These are phyloP conservation scores for Magnaporthiopsis incrustans DNA, from an alignment of 2,329 filamentous ascomycete genomes.

Conservation along the genomic window DNA sequence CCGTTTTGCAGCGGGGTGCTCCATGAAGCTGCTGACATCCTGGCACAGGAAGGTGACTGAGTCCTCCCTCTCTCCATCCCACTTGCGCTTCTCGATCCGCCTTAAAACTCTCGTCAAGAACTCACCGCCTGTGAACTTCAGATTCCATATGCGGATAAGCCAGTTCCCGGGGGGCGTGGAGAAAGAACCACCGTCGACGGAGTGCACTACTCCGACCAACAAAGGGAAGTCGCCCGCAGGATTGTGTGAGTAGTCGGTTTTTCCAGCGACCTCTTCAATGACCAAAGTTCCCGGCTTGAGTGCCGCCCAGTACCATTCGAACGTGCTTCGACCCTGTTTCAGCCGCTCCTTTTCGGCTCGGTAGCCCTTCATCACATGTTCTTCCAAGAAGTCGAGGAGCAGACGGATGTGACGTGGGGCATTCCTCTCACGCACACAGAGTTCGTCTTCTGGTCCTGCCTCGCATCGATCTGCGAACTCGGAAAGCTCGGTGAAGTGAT, in stretches of 20 bases:
- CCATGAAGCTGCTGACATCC: not conserved
- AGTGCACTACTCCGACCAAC: not conserved
- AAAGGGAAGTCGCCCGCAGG: not conserved
- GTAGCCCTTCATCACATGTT: constrained; percentile 8
- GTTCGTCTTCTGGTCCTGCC: not conserved
- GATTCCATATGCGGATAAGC: not conserved
- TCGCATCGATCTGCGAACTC: constrained; percentile 8
- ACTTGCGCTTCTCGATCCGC: not conserved
- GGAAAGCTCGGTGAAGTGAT: constrained; percentile 19
- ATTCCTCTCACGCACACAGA: constrained; percentile 13
- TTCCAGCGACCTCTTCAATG: not conserved
- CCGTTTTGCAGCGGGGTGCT: not conserved
- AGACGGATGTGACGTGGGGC: constrained; percentile 11
- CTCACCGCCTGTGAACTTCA: constrained; percentile 7
- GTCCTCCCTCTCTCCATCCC: not conserved
- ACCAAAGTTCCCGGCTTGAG: not conserved
- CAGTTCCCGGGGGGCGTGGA: not conserved
- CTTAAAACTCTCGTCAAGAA: too few relatives aligned
- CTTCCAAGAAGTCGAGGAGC: constrained; percentile 17
- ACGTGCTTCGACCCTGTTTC: not conserved
- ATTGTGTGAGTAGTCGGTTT: not conserved
- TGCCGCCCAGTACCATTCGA: not conserved
- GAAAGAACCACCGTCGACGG: not conserved
- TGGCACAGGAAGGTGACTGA: too few relatives aligned
- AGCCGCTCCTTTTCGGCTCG: constrained; percentile 6